A percentile compares a stretch with the other conserved stretches of the same genome.
phyloP scores from a whole-genome alignment of 352 stramenopile genomes.

The Globisporangium canariense region DNA sequence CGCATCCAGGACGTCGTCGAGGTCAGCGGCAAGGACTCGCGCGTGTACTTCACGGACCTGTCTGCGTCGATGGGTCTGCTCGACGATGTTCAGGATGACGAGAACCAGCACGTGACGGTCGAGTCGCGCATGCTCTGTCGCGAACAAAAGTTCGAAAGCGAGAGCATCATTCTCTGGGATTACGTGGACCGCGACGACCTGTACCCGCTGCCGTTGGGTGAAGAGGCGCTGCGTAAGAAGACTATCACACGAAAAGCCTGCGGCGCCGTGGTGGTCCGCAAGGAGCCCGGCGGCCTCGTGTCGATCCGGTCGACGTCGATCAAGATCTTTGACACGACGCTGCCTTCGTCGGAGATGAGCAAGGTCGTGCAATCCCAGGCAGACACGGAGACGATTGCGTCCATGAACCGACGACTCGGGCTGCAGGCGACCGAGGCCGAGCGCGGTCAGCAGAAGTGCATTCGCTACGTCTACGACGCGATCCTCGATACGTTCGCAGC shows the following conservation, averaged over 20 bases:
- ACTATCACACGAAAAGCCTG: conserved; percentile 50
- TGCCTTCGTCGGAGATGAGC: conserved; percentile 12
- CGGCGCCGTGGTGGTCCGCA: conserved; percentile 38
- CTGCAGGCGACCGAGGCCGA: conserved; percentile 55
- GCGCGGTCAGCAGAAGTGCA: conserved; percentile 45
- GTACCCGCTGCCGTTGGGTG: conserved; percentile 26
- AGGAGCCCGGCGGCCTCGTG: conserved; percentile 39
- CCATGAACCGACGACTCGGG: conserved; percentile 41
- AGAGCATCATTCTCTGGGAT: conserved; percentile 54
- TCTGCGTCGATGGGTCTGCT: conserved; percentile 35
- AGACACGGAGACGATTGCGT: conserved; percentile 31
- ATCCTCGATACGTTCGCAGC: conserved; percentile 18
- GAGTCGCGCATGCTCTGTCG: conserved; percentile 56
- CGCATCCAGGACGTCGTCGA: conserved; percentile 32
- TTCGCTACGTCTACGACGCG: conserved; percentile 49
- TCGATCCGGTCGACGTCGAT: conserved; percentile 57
- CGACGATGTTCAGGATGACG: conserved; percentile 22
- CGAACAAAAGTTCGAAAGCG: conserved; percentile 28
- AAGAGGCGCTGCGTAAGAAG: conserved; percentile 15
- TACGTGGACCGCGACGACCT: conserved; percentile 66
- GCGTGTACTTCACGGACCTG: conserved; percentile 52
- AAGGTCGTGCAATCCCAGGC: not conserved
- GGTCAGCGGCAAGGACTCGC: conserved; percentile 17
- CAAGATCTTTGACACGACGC: conserved; percentile 49
- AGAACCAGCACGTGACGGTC: conserved; percentile 37